A percentile compares a stretch with the other conserved stretches of the same genome.
These are phyloP conservation scores for Fusarium buharicum DNA, from an alignment of 2,329 filamentous ascomycete species.

Conservation along the genomic window DNA sequence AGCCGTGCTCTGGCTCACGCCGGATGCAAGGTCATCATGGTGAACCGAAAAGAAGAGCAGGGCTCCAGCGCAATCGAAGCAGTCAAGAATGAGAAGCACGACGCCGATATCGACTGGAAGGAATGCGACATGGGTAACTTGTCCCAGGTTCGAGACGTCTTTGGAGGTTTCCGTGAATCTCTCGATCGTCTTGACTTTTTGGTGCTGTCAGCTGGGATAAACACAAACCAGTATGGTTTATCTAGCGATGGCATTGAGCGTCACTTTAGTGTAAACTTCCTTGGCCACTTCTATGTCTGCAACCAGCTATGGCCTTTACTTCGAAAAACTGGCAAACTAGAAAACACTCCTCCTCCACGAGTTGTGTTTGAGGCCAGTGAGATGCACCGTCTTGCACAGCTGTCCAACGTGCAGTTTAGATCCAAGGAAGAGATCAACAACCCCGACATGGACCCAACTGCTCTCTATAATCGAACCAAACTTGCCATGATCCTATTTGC, in stretches of 20 bases:
- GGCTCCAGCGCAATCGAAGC: constrained; percentile 45
- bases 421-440: constrained; percentile 57
- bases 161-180: constrained; percentile 48
- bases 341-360: constrained; percentile 49
- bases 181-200: constrained; percentile 55
- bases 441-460: constrained; percentile 45
- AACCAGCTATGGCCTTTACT: constrained; percentile 54
- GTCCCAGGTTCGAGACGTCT: constrained; percentile 40
- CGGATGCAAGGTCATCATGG: constrained; percentile 52
- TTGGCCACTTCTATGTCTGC: constrained; percentile 56
- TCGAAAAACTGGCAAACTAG: constrained; percentile 53
- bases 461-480: constrained; percentile 56
- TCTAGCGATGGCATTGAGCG: constrained; percentile 55
- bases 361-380: constrained; percentile 56
- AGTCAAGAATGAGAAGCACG: constrained; percentile 40
- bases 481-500: constrained; percentile 56
- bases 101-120: constrained; percentile 52
- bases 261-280: constrained; percentile 58
- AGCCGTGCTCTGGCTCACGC: constrained; percentile 49
- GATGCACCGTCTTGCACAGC: constrained; percentile 52
- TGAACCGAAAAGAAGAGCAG: constrained; percentile 50
- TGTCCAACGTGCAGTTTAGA: constrained; percentile 51
- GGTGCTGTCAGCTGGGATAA: constrained; percentile 57
- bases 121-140: constrained; percentile 52
- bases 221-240: constrained; percentile 52